These are phyloP conservation scores for Yamadazyma diddensiae DNA, from an alignment of 1,139 yeast genomes.

Conservation along the genomic window DNA sequence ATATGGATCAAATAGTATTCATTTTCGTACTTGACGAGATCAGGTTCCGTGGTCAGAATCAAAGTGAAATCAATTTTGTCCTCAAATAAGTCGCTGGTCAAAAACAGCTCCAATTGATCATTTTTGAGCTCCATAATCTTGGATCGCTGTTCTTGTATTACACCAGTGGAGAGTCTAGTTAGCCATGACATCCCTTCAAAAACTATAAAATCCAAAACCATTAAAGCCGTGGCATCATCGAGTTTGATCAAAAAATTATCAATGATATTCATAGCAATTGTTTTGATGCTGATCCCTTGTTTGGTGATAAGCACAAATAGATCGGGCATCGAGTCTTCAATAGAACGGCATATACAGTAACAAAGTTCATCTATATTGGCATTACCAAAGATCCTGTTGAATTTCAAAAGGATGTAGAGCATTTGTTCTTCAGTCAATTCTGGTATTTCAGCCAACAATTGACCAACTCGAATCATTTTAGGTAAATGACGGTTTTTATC, in stretches of 20 bases:
- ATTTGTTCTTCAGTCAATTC: conserved; percentile 26
- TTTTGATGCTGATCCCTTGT: conserved; percentile 35
- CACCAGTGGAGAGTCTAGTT: conserved; percentile 26
- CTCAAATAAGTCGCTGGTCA: conserved; percentile 22
- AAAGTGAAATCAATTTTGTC: conserved; percentile 7
- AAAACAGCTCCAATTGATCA: conserved; percentile 25
- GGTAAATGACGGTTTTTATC: conserved; percentile 1
- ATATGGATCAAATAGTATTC: conserved; percentile 43
- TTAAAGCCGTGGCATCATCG: conserved; percentile 10
- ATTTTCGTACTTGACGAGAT: conserved; percentile 40
- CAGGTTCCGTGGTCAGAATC: neutral
- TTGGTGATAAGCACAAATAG: conserved; percentile 33
- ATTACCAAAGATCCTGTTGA: conserved; percentile 27
- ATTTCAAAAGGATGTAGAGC: conserved; percentile 33
- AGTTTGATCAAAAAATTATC: conserved; percentile 22
- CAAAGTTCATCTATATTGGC: conserved; percentile 35
- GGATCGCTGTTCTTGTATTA: conserved; percentile 17
- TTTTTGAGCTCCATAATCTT: conserved; percentile 25
- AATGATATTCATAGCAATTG: conserved; percentile 23
- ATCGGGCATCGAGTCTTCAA: conserved; percentile 32
- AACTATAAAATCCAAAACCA: conserved; percentile 34
- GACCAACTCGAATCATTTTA: conserved; percentile 2
- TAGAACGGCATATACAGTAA: conserved; percentile 35
- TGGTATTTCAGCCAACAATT: conserved; percentile 2
- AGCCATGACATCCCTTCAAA: conserved; percentile 43